These are phyloP conservation scores for Magnolia officinalis DNA, from an alignment of 164 flowering plant genomes.

Conservation along the genomic window DNA sequence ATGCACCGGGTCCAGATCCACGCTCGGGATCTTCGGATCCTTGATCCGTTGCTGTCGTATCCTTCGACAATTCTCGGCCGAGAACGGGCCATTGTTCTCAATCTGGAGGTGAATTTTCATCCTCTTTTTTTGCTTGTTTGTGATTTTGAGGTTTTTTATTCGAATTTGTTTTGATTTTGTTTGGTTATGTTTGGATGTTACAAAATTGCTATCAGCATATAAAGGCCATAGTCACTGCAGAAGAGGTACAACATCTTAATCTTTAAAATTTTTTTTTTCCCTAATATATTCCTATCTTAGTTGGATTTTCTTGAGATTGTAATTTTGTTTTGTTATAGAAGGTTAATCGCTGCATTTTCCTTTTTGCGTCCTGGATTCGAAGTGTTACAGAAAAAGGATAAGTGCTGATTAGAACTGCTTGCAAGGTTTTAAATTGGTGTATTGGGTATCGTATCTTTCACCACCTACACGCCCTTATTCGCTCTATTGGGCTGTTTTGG, in stretches of 20 bases:
- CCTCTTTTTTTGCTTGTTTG: neutral
- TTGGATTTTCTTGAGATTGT: neutral
- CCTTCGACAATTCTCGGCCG: constrained; percentile 92
- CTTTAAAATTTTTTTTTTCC: neutral
- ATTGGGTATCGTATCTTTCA: no score
- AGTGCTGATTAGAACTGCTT: neutral
- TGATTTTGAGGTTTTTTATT: neutral
- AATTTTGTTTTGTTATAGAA: neutral
- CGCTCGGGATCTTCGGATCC: constrained; percentile 88
- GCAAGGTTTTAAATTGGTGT: neutral
- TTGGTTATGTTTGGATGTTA: neutral
- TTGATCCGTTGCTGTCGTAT: constrained; percentile 84
- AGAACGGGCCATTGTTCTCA: constrained; percentile 81
- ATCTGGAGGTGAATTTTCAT: constrained; percentile 61
- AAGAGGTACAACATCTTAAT: constrained; percentile 50
- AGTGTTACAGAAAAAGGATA: no score
- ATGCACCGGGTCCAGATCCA: constrained; percentile 86
- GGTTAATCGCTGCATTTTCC: neutral
- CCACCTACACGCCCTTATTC: no score
- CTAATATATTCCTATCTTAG: neutral
- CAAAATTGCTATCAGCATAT: constrained; percentile 56
- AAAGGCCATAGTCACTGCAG: constrained; percentile 90
- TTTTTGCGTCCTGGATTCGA: neutral
- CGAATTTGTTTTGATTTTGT: neutral
- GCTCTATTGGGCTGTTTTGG: no score